These are phyloP conservation scores for Solanum corneliomulleri DNA, from an alignment of 257 asterid genomes.

Conservation along the genomic window DNA sequence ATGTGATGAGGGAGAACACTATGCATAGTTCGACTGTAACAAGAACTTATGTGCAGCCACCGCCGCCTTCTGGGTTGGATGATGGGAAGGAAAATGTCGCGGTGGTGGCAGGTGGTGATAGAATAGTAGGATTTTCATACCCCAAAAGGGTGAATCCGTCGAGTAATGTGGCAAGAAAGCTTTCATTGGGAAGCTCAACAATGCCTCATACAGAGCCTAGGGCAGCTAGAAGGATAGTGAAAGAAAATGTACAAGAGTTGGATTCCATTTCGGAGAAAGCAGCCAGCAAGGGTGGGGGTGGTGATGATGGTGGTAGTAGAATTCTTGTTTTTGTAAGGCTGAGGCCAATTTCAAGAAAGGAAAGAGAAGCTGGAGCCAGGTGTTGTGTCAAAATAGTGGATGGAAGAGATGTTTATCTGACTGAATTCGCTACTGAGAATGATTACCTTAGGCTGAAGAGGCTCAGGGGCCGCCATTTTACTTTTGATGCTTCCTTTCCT, in stretches of 20 bases:
- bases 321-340: constrained; percentile 63
- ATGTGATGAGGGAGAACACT: constrained; percentile 27
- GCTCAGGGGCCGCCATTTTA: constrained; percentile 51
- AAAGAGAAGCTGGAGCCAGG: constrained; percentile 46
- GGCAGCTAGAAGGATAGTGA: constrained; percentile 1
- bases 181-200: constrained; percentile 21
- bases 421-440: constrained; percentile 40
- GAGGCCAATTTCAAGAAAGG: constrained; percentile 53
- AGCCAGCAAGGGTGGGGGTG: background rate
- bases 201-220: constrained; percentile 11
- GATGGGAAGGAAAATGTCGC: constrained; percentile 33
- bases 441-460: constrained; percentile 52
- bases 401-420: constrained; percentile 40
- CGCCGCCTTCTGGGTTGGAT: constrained; percentile 7
- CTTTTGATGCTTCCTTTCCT: constrained; percentile 51
- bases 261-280: constrained; percentile 15
- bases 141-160: constrained; percentile 19
- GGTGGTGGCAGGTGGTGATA: constrained; percentile 3
- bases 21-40: constrained; percentile 13
- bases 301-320: constrained; percentile 22
- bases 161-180: constrained; percentile 26
- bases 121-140: constrained; percentile 14
- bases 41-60: constrained; percentile 9
- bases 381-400: constrained; percentile 45
- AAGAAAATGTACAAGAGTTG: constrained; percentile 16